Base-by-base conservation (phyloP, 192 early-diverging fungal genomes). In the Dissophora ornata region DNA sequence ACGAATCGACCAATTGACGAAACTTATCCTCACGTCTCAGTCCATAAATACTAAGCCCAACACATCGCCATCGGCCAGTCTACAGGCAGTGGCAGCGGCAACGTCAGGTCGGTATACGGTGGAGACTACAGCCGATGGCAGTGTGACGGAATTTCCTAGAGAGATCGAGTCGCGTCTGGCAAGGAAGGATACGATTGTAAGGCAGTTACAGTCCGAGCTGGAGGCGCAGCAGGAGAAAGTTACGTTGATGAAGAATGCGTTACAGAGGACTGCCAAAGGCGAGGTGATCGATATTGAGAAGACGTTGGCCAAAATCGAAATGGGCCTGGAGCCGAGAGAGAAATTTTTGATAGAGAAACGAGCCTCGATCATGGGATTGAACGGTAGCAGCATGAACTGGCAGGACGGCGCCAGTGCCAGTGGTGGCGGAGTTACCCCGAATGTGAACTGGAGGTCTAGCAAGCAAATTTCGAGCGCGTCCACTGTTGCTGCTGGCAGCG, bases 1-100 rank as follows among this genome's bases (percentile, higher is more conserved):
- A 50, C 79, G 92, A 19, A 94, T 96, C 42, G 93, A 95, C 64
- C 92, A 96, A 47, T 73, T 96, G 50, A 95, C 93, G 6, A 89
- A 89, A 28, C 69, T 96, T 24, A 96, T 96, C 58, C 81, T 96
- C 58, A 94, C 90, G 9, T 75, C 71, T 7, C 71, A 75, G 22
- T 66, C 62, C 29, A 67, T 75, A 56, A 61, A 67, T n/a, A 26
- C 56, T 22, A 71, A 63, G 11, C 18, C 53, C 10, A 25, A 40
- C 36, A 3, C 21, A 40, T n/a, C n/a, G 22, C 2, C 22, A 30
- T 16, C 16, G 16, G 30, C 46, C n/a, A 8, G 18, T 19, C 13
- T 21, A n/a, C n/a, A 19, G 40, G 12, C 61, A 28, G 19, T 22
- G 34, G 15, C 49, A 0, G 49, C 41, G 30, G 45, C 61, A 54